Evolutionary conservation across 2,329 filamentous ascomycete species (phyloP), one percentile per base, ranked within the genome.

Genomic region (Pyricularia grisea): DNA sequence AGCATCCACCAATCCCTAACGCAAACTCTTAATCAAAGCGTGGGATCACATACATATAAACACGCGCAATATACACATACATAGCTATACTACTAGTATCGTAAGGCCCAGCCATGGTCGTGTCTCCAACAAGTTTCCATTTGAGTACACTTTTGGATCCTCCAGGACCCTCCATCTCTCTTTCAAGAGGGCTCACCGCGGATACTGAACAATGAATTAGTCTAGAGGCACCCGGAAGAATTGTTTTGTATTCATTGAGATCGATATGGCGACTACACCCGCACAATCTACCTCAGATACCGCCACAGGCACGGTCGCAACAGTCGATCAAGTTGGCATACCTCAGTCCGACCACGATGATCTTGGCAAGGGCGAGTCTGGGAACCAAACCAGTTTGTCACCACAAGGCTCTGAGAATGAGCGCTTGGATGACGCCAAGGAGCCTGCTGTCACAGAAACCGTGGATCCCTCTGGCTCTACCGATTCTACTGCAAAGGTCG

Each of bases 191-290:
- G 42, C 31, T 28, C 36, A 50, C 25, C 33, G 65, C 36, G 42
- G 36, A 50, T 55, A 55, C 65, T 66, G 36, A 66, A 66, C 65
- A 50, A 50, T 55, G 33, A 66, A 50, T 14, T 28, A 14, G 25
- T 36, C 25, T 36, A 50, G 4, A 50, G 42, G 42, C 42, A 50
- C 42, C 42, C 42, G 20, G 17, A 5, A 50, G 42, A 42, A 50
- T 50, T 50, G 42, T 50, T 50, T 50, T 50, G 42, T 50, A 50
- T 50, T 50, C 42, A n/a, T 20, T 11, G 42, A 50, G 17, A 61
- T 61, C 65, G 31, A 73, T 67, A 72, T 77, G 7, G 68, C 75
- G n/a, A 70, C 75, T 28, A 70, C 77, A 5, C 70, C 74, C 11
- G 68, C 73, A 11, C 70, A 75, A 23, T 71, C 73, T 36, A 71